Base-by-base conservation (phyloP, 345 rosid species). In the Odontarrhena argentea region DNA sequence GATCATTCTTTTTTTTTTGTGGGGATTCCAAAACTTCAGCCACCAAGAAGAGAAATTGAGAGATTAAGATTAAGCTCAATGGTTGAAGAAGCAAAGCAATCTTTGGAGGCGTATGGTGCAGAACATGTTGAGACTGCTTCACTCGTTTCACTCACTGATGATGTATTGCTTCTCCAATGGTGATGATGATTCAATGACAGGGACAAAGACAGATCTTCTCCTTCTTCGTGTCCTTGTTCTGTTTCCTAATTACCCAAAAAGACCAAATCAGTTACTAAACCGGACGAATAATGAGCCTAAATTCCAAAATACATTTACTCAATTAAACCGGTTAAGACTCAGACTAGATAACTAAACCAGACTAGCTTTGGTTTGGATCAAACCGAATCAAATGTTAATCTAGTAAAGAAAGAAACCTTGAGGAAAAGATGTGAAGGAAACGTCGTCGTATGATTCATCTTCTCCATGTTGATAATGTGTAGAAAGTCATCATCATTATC, bases 21-120 rank as follows among this genome's bases (percentile, higher is more conserved):
- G 22, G 22, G 22, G 22, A 18, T 32, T 5, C 7, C 1, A 5
- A 2, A 18, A 10, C 5, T 26, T 68, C 42, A 81, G 53, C 74
- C 73, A 47, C 89, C 87, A 45, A 89, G 83, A n/a, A 87, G 94
- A 49, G 96, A 88, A 65, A 86, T 83, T 4, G 96, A 86, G 0
- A 91, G 81, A 43, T 88, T 91, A 28, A 91, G 76, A 61, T 86
- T 85, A 6, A 86, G 66, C 44, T 68, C 78, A 36, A 44, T 65
- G 51, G 72, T 59, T 3, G 79, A 81, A 11, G 86, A 75, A 14
- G 42, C 77, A 8, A 71, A 77, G 66, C 80, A 77, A 43, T 76
- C 87, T 58, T 76, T 77, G 54, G 50, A 60, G 59, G 47, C 25
- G 43, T 61, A 74, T 47, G 86, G 76, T 64, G 71, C 70, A 1